Conservation (phyloP, 2,329 filamentous ascomycete genomes). For the Nothophaeocryptopus gaeumannii region DNA sequence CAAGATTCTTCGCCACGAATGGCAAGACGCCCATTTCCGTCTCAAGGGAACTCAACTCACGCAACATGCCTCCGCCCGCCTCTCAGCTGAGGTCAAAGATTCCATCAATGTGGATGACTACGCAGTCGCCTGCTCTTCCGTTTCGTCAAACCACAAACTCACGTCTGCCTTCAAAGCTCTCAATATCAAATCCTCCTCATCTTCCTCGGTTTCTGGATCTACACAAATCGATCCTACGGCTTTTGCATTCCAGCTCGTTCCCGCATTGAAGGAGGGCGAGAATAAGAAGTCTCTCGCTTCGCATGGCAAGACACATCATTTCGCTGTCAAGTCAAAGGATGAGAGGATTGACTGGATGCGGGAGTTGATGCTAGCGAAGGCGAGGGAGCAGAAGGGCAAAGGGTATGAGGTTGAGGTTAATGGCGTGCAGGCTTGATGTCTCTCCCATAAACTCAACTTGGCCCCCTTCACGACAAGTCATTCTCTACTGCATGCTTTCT, state of each 20-base stretch:
- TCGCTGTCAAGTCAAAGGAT: slow-evolving; percentile 81
- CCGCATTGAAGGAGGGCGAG: slow-evolving; percentile 52
- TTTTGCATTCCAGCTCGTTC: slow-evolving; percentile 83
- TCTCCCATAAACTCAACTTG: slow-evolving; percentile 18
- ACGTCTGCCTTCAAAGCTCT: slow-evolving; percentile 82
- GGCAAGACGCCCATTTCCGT: slow-evolving; percentile 88
- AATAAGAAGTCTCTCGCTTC: slow-evolving; percentile 4
- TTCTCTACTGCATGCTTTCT: slow-evolving; percentile 28
- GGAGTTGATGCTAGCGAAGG: slow-evolving; percentile 87
- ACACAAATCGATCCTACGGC: slow-evolving; percentile 52
- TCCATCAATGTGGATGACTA: slow-evolving; percentile 88
- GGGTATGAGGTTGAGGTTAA: slow-evolving; percentile 81
- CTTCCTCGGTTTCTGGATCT: slow-evolving; percentile 41
- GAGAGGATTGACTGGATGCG: slow-evolving; percentile 97
- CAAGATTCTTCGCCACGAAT: slow-evolving; percentile 84
- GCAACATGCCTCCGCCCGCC: slow-evolving; percentile 60
- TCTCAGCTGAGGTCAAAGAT: slow-evolving; percentile 65
- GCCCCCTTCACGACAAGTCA: slow-evolving; percentile 37
- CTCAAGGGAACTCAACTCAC: slow-evolving; percentile 62
- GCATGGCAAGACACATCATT: slow-evolving; percentile 76
- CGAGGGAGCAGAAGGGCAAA: slow-evolving; percentile 76
- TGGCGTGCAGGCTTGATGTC: slow-evolving; percentile 43
- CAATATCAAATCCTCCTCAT: slow-evolving; percentile 48
- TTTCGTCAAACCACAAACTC: slow-evolving; percentile 75
- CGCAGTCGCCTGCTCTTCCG: slow-evolving; percentile 76